A percentile compares a stretch with the other conserved stretches of the same genome.
Evolutionary conservation across 2,329 filamentous ascomycete genomes (phyloP).

Genomic region (Coniochaeta pulveracea): DNA sequence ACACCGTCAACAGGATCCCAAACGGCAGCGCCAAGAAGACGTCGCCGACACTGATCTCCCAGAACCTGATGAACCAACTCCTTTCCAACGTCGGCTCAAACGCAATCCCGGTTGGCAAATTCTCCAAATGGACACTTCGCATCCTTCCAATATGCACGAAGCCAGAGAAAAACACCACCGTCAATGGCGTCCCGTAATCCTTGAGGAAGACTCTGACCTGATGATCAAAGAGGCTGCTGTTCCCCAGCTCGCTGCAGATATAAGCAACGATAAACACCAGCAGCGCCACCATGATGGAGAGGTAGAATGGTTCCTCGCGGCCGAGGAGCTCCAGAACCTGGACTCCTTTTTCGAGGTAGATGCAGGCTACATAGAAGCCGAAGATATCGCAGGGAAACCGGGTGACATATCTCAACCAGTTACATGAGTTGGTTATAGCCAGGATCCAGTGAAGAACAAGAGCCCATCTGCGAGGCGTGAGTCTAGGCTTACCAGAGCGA

Average conservation of each 20-base stretch:
- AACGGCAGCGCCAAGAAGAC: slow-evolving; percentile 83
- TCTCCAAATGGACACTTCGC: slow-evolving; percentile 55
- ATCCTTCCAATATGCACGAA: slow-evolving; percentile 83
- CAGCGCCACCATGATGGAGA: slow-evolving; percentile 65
- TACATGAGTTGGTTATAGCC: slow-evolving; percentile 77
- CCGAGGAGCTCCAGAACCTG: slow-evolving; percentile 74
- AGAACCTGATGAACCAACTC: slow-evolving; percentile 71
- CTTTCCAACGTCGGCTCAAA: slow-evolving; percentile 69
- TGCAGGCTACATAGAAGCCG: slow-evolving; percentile 85
- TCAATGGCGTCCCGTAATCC: slow-evolving; percentile 78
- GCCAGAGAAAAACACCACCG: slow-evolving; percentile 78
- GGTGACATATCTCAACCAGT: slow-evolving; percentile 79
- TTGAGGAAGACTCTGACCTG: slow-evolving; percentile 73
- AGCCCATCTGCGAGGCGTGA: slow-evolving; percentile 51
- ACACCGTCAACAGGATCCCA: slow-evolving; percentile 67
- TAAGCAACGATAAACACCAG: slow-evolving; percentile 72
- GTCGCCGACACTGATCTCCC: slow-evolving; percentile 61
- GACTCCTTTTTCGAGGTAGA: slow-evolving; percentile 85
- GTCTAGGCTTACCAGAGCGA: not conserved
- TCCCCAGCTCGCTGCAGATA: slow-evolving; percentile 59
- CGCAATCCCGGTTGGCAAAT: slow-evolving; percentile 62
- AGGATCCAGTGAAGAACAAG: slow-evolving; percentile 76
- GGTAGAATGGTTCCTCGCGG: slow-evolving; percentile 55
- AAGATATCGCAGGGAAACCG: slow-evolving; percentile 90
- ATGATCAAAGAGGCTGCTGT: slow-evolving; percentile 61